Evolutionary conservation across 1,139 yeast genomes (phyloP).

Genomic region (Kodamaea ohmeri): DNA sequence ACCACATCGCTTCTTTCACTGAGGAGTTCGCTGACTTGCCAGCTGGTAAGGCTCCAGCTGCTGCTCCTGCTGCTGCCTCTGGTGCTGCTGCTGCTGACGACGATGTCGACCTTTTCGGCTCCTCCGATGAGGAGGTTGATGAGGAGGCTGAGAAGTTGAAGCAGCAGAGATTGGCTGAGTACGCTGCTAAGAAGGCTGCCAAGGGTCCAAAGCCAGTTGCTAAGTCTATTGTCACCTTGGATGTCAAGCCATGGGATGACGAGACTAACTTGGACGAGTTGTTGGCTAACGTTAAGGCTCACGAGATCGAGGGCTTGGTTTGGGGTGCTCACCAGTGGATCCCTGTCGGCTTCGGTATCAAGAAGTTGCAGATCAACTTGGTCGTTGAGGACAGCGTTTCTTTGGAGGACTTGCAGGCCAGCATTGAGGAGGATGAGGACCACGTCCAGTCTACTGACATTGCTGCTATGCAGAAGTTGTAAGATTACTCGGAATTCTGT

Average conservation of each 20-base stretch:
- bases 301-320: slow-evolving; percentile 86
- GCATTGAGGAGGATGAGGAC: slow-evolving; percentile 94
- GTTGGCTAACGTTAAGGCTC: slow-evolving; percentile 78
- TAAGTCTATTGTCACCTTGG: slow-evolving; percentile 93
- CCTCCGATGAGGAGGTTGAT: slow-evolving; percentile 91
- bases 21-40: slow-evolving; percentile 82
- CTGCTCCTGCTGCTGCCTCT: slow-evolving; percentile 58
- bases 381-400: slow-evolving; percentile 98
- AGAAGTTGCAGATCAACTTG: slow-evolving; percentile 97
- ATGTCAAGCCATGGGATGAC: slow-evolving; percentile 99
- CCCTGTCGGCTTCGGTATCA: slow-evolving; percentile 99
- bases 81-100: slow-evolving; percentile 86
- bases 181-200: slow-evolving; percentile 96
- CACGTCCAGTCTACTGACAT: slow-evolving; percentile 97
- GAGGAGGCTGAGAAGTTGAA: slow-evolving; percentile 95
- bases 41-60: slow-evolving; percentile 64
- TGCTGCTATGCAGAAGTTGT: slow-evolving; percentile 97
- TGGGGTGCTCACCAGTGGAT: slow-evolving; percentile 99
- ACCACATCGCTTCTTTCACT: slow-evolving; percentile 92
- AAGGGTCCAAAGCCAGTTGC: slow-evolving; percentile 98
- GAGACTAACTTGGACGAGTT: slow-evolving; percentile 93
- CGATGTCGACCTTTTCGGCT: slow-evolving; percentile 91
- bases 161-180: slow-evolving; percentile 96
- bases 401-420: slow-evolving; percentile 80
- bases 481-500: slow-evolving; percentile 26